Base-by-base conservation (phyloP, 805 yeast species). In the Sugiyamaella valdiviana region DNA sequence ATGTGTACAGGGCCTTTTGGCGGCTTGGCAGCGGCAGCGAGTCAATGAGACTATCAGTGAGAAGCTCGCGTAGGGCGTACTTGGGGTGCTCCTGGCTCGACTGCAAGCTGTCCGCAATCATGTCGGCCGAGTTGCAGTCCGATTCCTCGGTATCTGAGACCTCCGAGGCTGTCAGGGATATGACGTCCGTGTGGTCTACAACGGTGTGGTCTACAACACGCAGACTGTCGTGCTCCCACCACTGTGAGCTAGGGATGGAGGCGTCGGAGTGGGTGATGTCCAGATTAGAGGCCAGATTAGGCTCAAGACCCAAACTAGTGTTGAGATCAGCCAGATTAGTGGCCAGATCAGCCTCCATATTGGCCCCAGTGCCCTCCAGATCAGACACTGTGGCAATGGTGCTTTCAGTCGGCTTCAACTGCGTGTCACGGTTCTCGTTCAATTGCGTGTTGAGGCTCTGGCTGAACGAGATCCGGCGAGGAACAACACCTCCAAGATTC, bases 11-110 rank as follows among this genome's bases (percentile, higher is more conserved):
- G 17, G 12, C 32, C 15, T 45, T 45, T 21, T 44, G 37, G 17
- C 41, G 51, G 3, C 60, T 57, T 6, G 64, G 63, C 38, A 58
- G 53, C 17, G 64, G 64, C 44, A 60, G 48, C 22, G 63, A 54
- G 40, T 57, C 63, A 20, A 60, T 51, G 40, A 60, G 41, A 17
- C 63, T 60, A 32, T 62, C 64, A 20, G 65, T 61, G 42, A 61
- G 54, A 20, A 62, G 38, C 4, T 35, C 45, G 10, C 51, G 47
- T 6, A 53, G 21, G 9, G 44, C 48, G 3, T 38, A 15, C 40
- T 49, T 50, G 16, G 54, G 38, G 26, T 36, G 41, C 16, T 24
- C 36, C 14, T 44, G 46, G 41, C 19, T 21, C 17, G 21, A 29
- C 39, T 46, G 43, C n/a, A n/a, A 21, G 19, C 21, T 26, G 19